These are phyloP conservation scores for Candida maesae DNA, from an alignment of 805 yeast genomes.

Conservation along the genomic window DNA sequence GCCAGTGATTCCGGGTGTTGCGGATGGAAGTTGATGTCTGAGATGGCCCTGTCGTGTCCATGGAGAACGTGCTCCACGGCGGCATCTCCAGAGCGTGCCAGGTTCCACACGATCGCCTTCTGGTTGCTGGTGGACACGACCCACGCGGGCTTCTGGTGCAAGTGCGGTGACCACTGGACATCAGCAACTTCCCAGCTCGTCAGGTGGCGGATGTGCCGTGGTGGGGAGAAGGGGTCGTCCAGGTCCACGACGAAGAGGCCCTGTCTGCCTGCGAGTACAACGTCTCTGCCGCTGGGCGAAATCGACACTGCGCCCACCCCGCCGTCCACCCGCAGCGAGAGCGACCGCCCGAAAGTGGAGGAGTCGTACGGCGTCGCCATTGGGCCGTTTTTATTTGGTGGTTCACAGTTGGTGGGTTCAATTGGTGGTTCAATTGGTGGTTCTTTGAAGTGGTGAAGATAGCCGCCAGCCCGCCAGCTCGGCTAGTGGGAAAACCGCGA, in stretches of 20 bases:
- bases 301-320: slow-evolving; percentile 89
- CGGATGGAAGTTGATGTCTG: slow-evolving; percentile 93
- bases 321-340: slow-evolving; percentile 84
- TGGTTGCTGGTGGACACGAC: slow-evolving; percentile 92
- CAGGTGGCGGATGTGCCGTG: slow-evolving; percentile 86
- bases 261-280: slow-evolving; percentile 79
- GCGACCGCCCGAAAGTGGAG: slow-evolving; percentile 72
- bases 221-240: slow-evolving; percentile 93
- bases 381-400: not conserved
- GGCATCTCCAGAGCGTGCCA: slow-evolving; percentile 59
- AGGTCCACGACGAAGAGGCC: slow-evolving; percentile 90
- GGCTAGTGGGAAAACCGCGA: no score
- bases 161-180: slow-evolving; percentile 97
- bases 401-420: not conserved
- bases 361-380: slow-evolving; percentile 35
- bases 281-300: slow-evolving; percentile 88
- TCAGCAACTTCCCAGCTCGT: slow-evolving; percentile 99
- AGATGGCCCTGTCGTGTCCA: slow-evolving; percentile 88
- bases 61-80: slow-evolving; percentile 89
- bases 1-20: slow-evolving; percentile 82
- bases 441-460: no score
- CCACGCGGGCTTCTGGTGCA: slow-evolving; percentile 76
- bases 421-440: no score
- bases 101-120: slow-evolving; percentile 92
- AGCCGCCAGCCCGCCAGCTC: no score